Evolutionary conservation across 192 early-diverging fungal genomes (phyloP).

Genomic region (Linderina pennispora): DNA sequence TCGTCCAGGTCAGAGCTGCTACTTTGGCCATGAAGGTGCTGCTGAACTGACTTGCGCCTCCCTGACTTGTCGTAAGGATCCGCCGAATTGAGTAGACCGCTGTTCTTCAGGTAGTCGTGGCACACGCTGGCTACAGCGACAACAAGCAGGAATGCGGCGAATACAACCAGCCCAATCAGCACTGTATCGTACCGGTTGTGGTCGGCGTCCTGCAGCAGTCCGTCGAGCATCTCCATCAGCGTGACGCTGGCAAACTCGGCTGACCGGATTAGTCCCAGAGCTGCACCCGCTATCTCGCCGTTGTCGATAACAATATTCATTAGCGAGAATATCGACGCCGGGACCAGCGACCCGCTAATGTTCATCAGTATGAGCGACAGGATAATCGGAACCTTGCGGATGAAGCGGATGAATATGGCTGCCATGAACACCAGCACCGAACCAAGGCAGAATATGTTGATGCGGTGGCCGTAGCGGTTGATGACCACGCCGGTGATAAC

Average conservation of each 20-base stretch:
- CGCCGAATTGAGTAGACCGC: constrained; percentile 29
- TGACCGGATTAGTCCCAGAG: constrained; percentile 44
- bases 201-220: constrained; percentile 43
- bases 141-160: constrained; percentile 29
- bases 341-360: constrained; percentile 34
- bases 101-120: constrained; percentile 18
- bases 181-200: constrained; percentile 46
- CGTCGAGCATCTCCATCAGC: constrained; percentile 48
- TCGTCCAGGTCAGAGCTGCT: neutral
- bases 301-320: constrained; percentile 46
- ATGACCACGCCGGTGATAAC: constrained; percentile 51
- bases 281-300: constrained; percentile 39
- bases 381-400: constrained; percentile 27
- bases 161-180: constrained; percentile 36
- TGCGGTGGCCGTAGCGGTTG: constrained; percentile 48
- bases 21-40: too few species aligned
- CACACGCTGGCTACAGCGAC: constrained; percentile 19
- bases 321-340: constrained; percentile 38
- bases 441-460: constrained; percentile 38
- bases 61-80: constrained; percentile 15
- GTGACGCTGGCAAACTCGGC: constrained; percentile 47
- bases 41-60: too few species aligned
- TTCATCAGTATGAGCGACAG: constrained; percentile 36
- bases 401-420: constrained; percentile 29
- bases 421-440: constrained; percentile 33